These are phyloP conservation scores for Parachaetomium inaequale DNA, from an alignment of 495 filamentous ascomycete genomes.

Conservation along the genomic window DNA sequence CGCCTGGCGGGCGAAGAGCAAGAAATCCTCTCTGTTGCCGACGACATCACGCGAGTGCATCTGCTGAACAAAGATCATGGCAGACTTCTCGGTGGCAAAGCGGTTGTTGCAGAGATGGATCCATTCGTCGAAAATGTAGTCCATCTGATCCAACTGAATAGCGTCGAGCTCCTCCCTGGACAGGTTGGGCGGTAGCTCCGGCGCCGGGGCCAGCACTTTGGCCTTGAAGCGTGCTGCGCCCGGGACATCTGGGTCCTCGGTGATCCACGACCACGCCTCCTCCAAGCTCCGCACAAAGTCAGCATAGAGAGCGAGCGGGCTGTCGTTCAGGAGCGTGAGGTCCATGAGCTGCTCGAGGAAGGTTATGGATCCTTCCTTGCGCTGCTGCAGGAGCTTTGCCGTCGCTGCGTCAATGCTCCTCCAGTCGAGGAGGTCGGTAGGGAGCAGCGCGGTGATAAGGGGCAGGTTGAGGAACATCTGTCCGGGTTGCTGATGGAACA, in stretches of 20 bases:
- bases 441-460: conserved; percentile 70
- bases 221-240: conserved; percentile 64
- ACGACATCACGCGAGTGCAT: conserved; percentile 70
- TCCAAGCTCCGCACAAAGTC: conserved; percentile 83
- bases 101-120: conserved; percentile 72
- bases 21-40: conserved; percentile 65
- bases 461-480: conserved; percentile 74
- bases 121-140: conserved; percentile 96
- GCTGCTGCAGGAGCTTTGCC: conserved; percentile 63
- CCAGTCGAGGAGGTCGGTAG: conserved; percentile 69
- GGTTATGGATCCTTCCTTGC: conserved; percentile 65
- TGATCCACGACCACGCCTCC: conserved; percentile 77
- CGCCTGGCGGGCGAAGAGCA: conserved; percentile 73
- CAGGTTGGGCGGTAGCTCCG: conserved; percentile 38
- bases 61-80: conserved; percentile 77
- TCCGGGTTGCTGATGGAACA: conserved; percentile 62
- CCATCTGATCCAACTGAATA: conserved; percentile 71
- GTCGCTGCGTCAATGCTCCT: conserved; percentile 74
- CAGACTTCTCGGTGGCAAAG: conserved; percentile 64
- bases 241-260: conserved; percentile 63
- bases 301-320: conserved; percentile 69
- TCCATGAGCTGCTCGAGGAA: conserved; percentile 74
- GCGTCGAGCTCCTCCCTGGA: conserved; percentile 22
- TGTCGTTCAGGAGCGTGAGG: conserved; percentile 69
- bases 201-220: conserved; percentile 64